Base-by-base conservation (phyloP, 345 rosid species). In the Arabis hirsuta region DNA sequence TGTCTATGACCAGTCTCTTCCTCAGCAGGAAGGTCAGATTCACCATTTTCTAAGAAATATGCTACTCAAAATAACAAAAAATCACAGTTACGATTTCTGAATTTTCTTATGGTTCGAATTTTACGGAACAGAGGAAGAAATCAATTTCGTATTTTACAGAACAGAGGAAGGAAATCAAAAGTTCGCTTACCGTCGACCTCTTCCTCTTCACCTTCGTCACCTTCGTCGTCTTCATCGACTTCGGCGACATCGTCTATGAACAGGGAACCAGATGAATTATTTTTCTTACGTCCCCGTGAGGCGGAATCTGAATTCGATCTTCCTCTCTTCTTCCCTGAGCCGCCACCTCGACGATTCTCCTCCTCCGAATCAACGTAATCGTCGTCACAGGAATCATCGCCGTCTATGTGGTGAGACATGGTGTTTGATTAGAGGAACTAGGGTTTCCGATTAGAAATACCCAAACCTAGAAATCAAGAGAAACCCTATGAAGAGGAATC, bases 201-300 rank as follows among this genome's bases (percentile, higher is more conserved):
- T 3, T 76, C 87, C 2, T 84, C 85, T 2, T 81, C 92, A 12
- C 85, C 88, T 0, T 88, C 96, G 0, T 81, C 92, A 12, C 85
- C 88, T 0, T 88, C 96, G 0, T 85, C 91, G 16, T 86, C 98
- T 34, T 85, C 85, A 54, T 85, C 89, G 1, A 89, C 95, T 52
- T 73, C 80, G 0, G 93, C 97, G 51, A 83, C 90, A 10, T 68
- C 63, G 55, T 90, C 98, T 42, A 90, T 71, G 69, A 83, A 90
- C 12, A 64, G 78, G 84, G 12, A 56, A 5, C 41, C 71, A 12
- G 73, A 69, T 11, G 84, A 29, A 78, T 81, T 73, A 60, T 55
- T 83, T 74, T 76, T 84, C 56, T 63, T 77, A 10, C 82, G 78
- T 6, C 80, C 69, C 1, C 79, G 76, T 14, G 73, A 74, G 42